These are phyloP conservation scores for Ilyonectria destructans DNA, from an alignment of 2,329 filamentous ascomycete species.

Conservation along the genomic window DNA sequence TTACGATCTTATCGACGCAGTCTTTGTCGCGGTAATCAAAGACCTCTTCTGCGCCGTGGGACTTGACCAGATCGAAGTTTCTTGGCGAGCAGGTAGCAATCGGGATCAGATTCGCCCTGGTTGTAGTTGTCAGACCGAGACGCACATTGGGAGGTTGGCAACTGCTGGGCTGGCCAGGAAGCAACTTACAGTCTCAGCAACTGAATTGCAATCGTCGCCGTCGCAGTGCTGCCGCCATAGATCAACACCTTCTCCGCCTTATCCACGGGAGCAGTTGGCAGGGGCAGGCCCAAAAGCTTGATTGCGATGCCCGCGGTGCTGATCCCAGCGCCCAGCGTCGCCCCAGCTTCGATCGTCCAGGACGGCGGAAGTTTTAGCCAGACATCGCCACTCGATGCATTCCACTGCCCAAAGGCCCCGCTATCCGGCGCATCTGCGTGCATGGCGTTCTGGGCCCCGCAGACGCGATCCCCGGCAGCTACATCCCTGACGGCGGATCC, in stretches of 20 bases:
- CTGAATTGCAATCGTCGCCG: slow-evolving; percentile 2
- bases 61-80: slow-evolving; percentile 4
- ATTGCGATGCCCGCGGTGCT: background rate
- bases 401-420: slow-evolving; percentile 1
- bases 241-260: background rate
- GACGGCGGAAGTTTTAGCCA: background rate
- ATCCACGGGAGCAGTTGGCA: background rate
- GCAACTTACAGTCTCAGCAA: slow-evolving; percentile 4
- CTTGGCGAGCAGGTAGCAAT: background rate
- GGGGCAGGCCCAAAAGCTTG: background rate
- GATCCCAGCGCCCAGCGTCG: background rate
- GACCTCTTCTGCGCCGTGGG: background rate
- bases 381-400: background rate
- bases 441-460: slow-evolving; percentile 3
- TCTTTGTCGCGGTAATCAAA: no score
- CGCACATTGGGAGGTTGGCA: no score
- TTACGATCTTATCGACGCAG: no score
- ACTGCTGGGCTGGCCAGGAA: background rate
- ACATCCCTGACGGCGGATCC: background rate
- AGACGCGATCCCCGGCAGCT: background rate
- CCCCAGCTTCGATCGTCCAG: background rate
- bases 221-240: slow-evolving; percentile 1
- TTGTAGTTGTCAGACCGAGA: no score
- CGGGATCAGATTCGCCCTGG: background rate
- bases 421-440: background rate